Conservation (phyloP, 2,329 filamentous ascomycete genomes). For the Pestalotiopsis sp. region DNA sequence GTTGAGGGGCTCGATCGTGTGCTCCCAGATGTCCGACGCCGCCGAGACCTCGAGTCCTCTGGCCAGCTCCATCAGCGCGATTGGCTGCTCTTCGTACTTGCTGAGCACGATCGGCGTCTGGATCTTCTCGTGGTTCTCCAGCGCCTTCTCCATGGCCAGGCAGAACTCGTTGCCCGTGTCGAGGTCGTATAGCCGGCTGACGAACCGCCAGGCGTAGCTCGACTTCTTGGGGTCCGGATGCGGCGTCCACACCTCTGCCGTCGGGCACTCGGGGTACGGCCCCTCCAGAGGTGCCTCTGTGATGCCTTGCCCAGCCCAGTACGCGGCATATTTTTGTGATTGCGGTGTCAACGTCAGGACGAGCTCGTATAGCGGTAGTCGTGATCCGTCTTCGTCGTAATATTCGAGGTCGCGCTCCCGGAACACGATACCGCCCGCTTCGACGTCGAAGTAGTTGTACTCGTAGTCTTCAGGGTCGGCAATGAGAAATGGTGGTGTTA, state of each 20-base stretch:
- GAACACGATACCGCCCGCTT: constrained; percentile 8
- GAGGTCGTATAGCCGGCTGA: constrained; percentile 12
- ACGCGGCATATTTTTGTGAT: constrained; percentile 1
- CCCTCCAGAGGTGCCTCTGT: not conserved
- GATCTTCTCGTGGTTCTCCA: constrained; percentile 11
- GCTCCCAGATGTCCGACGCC: not conserved
- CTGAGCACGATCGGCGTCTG: constrained; percentile 10
- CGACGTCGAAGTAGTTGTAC: constrained; percentile 11
- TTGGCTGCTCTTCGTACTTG: not conserved
- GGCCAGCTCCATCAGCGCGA: constrained; percentile 10
- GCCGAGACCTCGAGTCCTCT: not conserved
- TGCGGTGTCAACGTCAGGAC: constrained; percentile 6
- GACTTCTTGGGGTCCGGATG: constrained; percentile 13
- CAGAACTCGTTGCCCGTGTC: constrained; percentile 9
- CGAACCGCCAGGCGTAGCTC: constrained; percentile 12
- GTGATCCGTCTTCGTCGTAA: constrained; percentile 11
- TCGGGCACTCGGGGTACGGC: constrained; percentile 13
- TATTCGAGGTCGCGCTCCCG: constrained; percentile 11
- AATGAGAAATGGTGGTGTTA: constrained; percentile 8
- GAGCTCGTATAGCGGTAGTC: constrained; percentile 12
- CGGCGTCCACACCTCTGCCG: constrained; percentile 13
- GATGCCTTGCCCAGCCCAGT: constrained; percentile 6
- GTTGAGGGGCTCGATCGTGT: constrained; percentile 12
- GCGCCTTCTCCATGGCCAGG: constrained; percentile 10
- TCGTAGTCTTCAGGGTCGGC: constrained; percentile 13